Percentiles rank a stretch among this genome's conserved stretches.
phyloP scores from a whole-genome alignment of 2,329 filamentous ascomycete species.

The Verticillium zaregamsianum region DNA sequence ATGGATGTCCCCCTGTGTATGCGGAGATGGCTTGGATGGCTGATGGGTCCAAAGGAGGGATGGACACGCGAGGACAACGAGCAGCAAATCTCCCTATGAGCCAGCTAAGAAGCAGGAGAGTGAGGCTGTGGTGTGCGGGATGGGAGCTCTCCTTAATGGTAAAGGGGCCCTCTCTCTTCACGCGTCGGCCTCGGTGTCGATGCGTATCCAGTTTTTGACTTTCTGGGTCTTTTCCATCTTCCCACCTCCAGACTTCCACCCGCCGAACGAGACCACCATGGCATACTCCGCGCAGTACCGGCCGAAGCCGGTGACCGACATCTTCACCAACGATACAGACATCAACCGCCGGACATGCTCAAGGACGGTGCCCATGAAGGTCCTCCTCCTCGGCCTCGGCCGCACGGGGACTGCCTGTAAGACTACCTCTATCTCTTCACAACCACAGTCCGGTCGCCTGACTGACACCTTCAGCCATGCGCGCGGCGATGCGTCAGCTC shows the following conservation, averaged over 20 bases:
- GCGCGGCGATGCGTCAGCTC: conserved; percentile 26
- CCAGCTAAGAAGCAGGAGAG: not conserved
- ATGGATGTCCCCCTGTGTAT: not conserved
- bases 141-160: not conserved
- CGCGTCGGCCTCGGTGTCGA: not conserved
- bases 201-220: not conserved
- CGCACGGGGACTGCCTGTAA: conserved; percentile 68
- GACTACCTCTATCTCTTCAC: conserved; percentile 19
- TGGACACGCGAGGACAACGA: not conserved
- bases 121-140: not conserved
- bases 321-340: conserved; percentile 62
- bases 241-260: too few relatives aligned
- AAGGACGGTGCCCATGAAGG: conserved; percentile 67
- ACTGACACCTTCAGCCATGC: conserved; percentile 21
- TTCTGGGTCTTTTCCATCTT: too few relatives aligned
- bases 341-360: conserved; percentile 63
- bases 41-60: not conserved
- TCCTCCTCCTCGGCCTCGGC: conserved; percentile 65
- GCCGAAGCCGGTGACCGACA: conserved; percentile 46
- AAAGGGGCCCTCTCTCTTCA: not conserved
- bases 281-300: not conserved
- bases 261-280: conserved; percentile 3
- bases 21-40: not conserved
- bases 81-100: not conserved
- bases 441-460: not conserved